Evolutionary conservation across 192 early-diverging fungal genomes (phyloP).

Genomic region (Coemansia sp.): DNA sequence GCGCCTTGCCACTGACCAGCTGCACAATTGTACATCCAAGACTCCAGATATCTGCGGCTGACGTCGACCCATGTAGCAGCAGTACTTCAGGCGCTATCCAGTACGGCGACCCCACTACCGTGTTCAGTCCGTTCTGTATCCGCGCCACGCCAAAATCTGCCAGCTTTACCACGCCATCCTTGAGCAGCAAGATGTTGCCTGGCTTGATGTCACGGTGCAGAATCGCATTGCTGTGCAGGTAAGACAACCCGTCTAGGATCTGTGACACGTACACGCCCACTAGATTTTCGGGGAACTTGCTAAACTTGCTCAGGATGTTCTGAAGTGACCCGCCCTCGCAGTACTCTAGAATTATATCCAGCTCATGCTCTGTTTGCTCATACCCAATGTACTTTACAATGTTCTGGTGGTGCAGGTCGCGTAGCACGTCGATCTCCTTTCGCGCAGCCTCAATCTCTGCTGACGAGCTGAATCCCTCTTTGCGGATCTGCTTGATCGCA

Average conservation of each 20-base stretch:
- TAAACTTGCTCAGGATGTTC: constrained; percentile 68
- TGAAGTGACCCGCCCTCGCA: constrained; percentile 75
- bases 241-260: constrained; percentile 55
- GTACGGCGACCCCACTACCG: constrained; percentile 71
- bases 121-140: constrained; percentile 62
- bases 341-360: constrained; percentile 85
- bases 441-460: constrained; percentile 59
- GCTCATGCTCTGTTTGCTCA: constrained; percentile 63
- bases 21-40: constrained; percentile 71
- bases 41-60: constrained; percentile 72
- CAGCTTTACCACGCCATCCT: constrained; percentile 70
- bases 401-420: constrained; percentile 66
- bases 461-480: constrained; percentile 58
- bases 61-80: constrained; percentile 62
- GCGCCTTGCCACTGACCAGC: constrained; percentile 66
- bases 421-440: constrained; percentile 83
- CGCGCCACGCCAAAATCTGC: constrained; percentile 75
- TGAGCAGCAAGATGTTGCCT: constrained; percentile 67
- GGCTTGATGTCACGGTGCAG: constrained; percentile 62
- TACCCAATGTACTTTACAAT: constrained; percentile 74
- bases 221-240: constrained; percentile 57
- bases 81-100: constrained; percentile 79
- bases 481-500: constrained; percentile 70
- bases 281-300: constrained; percentile 67
- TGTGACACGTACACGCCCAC: constrained; percentile 69